Base-by-base conservation (phyloP, 2,329 filamentous ascomycete species). In the Botrytis hyacinthi region DNA sequence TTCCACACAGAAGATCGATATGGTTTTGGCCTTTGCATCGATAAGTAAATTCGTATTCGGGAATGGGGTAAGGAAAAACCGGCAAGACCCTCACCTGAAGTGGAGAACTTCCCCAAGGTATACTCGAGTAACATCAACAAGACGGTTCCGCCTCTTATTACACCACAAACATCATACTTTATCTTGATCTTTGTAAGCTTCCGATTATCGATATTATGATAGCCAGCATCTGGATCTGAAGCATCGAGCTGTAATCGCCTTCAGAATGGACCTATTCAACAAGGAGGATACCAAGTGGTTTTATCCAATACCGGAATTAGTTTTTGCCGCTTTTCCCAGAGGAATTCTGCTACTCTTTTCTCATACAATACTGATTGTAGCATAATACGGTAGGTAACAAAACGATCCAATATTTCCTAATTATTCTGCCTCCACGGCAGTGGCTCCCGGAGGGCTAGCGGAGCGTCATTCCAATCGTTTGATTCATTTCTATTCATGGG, bases 351-450 rank as follows among this genome's bases (percentile, higher is more conserved):
- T 2, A 29, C 8, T 4, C 5, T 18, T 29, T n/a, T 59, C 54
- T 37, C 32, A 61, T 26, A n/a, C 59, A 40, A 37, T 16, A n/a
- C 35, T 35, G 10, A 26, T 6, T 35, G 5, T 40, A n/a, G 35
- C 35, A 40, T 5, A 16, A 42, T 5, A 16, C 40, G 40, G 22
- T 40, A 61, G 32, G 59, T 7, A 40, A 18, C 44, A 16, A 10
- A 54, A 29, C n/a, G n/a, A 54, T 46, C 22, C 8, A 2, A 65
- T 26, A 29, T 20, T 9, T 65, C 16, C n/a, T n/a, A 35, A 35
- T 46, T 46, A 35, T 44, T 65, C 62, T 46, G 62, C 62, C 42
- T 46, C 42, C 62, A 48, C 42, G 62, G 42, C 62, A 65, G 60
- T 62, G 37, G 60, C 37, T 14, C 7, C 37, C 61, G 61, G 61